A percentile compares a stretch with the other conserved stretches of the same genome.
Evolutionary conservation across 2,329 filamentous ascomycete genomes (phyloP).

Genomic region (Verticillium nonalfalfae): DNA sequence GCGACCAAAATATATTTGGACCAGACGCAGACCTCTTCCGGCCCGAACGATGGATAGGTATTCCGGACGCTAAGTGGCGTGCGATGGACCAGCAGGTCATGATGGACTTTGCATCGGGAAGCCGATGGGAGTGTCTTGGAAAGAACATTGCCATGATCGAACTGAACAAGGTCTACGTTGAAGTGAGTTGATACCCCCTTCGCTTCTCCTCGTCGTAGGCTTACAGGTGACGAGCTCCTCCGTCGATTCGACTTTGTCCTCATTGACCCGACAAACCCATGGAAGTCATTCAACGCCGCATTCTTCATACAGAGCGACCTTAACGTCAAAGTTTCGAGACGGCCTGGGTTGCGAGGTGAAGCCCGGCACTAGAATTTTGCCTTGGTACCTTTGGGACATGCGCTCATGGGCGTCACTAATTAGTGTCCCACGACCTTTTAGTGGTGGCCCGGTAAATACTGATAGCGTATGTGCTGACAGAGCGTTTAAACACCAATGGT

Average conservation of each 20-base stretch:
- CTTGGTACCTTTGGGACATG: no score
- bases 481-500: no score
- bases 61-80: conserved; percentile 20
- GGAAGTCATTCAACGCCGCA: conserved; percentile 21
- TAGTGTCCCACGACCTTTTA: no score
- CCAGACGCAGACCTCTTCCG: conserved; percentile 34
- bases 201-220: not conserved
- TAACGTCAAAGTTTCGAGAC: conserved; percentile 13
- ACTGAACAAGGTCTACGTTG: conserved; percentile 34
- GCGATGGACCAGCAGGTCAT: conserved; percentile 30
- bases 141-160: conserved; percentile 36
- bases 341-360: not conserved
- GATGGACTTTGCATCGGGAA: conserved; percentile 35
- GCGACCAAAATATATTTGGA: conserved; percentile 35
- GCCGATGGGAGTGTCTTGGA: conserved; percentile 36
- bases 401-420: no score
- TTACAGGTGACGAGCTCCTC: conserved; percentile 12
- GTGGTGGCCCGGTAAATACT: no score
- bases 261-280: conserved; percentile 18
- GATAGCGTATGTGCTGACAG: no score
- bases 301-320: conserved; percentile 19
- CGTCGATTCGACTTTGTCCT: conserved; percentile 18
- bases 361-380: not conserved
- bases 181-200: conserved; percentile 21
- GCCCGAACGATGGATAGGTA: conserved; percentile 41